Percentiles rank a stretch among this genome's conserved stretches.
These are phyloP conservation scores for Pugionium dolabratum DNA, from an alignment of 345 rosid species.

Conservation along the genomic window DNA sequence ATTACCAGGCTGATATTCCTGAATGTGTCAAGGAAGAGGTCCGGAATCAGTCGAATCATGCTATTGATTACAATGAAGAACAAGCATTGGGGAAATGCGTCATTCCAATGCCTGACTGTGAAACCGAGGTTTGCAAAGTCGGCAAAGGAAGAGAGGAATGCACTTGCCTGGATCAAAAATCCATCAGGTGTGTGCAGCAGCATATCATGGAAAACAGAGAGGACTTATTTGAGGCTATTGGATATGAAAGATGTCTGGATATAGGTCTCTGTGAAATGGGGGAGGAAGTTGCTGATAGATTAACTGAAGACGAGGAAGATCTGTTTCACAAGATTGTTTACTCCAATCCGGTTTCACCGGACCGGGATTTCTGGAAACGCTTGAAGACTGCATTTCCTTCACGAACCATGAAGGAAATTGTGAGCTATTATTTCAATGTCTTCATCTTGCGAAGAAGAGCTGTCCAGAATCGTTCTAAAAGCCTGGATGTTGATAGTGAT, in stretches of 20 bases:
- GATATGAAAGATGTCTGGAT: constrained; percentile 53
- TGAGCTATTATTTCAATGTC: constrained; percentile 82
- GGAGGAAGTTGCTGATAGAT: constrained; percentile 60
- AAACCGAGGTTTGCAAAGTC: constrained; percentile 26
- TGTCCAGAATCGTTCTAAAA: constrained; percentile 63
- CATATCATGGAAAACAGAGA: constrained; percentile 66
- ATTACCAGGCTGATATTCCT: constrained; percentile 63
- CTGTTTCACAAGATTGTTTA: constrained; percentile 56
- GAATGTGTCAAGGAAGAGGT: constrained; percentile 41
- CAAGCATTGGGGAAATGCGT: constrained; percentile 53
- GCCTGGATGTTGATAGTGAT: constrained; percentile 68
- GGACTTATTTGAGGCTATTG: constrained; percentile 50
- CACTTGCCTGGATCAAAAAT: constrained; percentile 57
- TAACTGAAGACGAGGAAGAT: constrained; percentile 69
- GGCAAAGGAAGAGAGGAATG: constrained; percentile 57
- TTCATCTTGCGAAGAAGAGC: constrained; percentile 64
- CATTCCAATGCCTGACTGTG: constrained; percentile 48
- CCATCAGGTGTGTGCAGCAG: constrained; percentile 64
- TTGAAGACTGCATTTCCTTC: constrained; percentile 60
- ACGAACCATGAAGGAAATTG: constrained; percentile 55
- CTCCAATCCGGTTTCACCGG: constrained; percentile 59
- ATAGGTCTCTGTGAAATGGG: constrained; percentile 79
- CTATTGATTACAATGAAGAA: constrained; percentile 32
- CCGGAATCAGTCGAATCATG: constrained; percentile 15
- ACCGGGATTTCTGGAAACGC: constrained; percentile 69